Evolutionary conservation across 163 green algal species (phyloP).

Genomic region (Chloromonas sp.): DNA sequence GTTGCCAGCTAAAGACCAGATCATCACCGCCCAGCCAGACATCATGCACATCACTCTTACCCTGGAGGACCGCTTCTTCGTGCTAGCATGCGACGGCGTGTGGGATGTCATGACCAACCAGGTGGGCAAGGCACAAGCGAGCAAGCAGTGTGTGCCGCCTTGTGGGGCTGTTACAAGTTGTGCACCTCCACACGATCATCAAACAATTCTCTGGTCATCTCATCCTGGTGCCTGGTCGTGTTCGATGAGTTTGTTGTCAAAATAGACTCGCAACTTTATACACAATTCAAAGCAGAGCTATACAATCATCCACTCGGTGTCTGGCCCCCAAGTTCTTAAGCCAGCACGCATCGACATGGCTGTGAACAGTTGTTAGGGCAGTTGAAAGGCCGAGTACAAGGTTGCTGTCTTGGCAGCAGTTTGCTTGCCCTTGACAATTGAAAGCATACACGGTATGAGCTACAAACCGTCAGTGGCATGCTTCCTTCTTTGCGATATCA

Average conservation of each 20-base stretch:
- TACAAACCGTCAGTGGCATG: too few relatives aligned
- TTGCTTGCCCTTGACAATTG: too few relatives aligned
- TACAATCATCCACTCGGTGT: too few relatives aligned
- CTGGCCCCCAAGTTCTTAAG: too few relatives aligned
- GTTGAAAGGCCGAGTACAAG: too few relatives aligned
- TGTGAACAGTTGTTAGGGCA: too few relatives aligned
- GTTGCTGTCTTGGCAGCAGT: too few relatives aligned
- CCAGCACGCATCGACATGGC: too few relatives aligned
- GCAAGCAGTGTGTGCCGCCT: neutral
- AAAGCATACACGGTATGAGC: too few relatives aligned
- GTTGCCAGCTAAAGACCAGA: conserved; percentile 59
- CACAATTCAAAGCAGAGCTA: too few relatives aligned
- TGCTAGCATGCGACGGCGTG: conserved; percentile 85
- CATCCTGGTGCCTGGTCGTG: neutral
- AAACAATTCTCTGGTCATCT: neutral
- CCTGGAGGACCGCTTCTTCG: conserved; percentile 75
- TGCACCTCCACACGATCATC: neutral
- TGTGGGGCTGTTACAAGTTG: neutral
- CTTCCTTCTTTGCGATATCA: too few relatives aligned
- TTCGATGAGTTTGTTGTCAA: neutral
- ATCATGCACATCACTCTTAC: conserved; percentile 50
- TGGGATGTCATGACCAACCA: conserved; percentile 93
- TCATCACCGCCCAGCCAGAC: conserved; percentile 88
- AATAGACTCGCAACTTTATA: neutral
- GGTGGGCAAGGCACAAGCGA: conserved; percentile 5